A percentile compares a stretch with the other conserved stretches of the same genome.
These are phyloP conservation scores for Auricularia sp. DNA, from an alignment of 768 basidiomycete genomes.

Conservation along the genomic window DNA sequence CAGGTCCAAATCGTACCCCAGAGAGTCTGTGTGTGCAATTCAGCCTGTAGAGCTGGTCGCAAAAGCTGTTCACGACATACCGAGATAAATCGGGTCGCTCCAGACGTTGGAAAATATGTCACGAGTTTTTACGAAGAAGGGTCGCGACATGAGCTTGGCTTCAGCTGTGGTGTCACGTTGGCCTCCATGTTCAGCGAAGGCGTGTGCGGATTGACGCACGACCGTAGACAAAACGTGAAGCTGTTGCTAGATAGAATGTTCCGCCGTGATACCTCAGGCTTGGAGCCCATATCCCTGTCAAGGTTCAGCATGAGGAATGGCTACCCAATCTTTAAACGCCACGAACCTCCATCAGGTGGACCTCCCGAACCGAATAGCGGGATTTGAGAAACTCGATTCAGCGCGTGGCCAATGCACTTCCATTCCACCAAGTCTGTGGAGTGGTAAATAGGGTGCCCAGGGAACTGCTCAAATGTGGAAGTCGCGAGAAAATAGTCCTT, in stretches of 20 bases:
- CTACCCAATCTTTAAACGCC: neutral
- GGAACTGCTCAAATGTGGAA: slow-evolving; percentile 19
- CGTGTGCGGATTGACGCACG: neutral
- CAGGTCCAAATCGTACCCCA: slow-evolving; percentile 10
- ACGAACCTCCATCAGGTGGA: slow-evolving; percentile 2
- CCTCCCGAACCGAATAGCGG: slow-evolving; percentile 1
- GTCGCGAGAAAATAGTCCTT: slow-evolving; percentile 16
- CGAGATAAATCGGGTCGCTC: slow-evolving; percentile 1
- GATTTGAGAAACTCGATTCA: slow-evolving; percentile 4
- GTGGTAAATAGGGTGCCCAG: slow-evolving; percentile 18
- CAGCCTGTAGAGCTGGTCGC: neutral
- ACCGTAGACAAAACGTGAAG: neutral
- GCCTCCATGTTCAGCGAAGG: neutral
- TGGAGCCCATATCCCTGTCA: neutral
- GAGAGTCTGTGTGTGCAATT: neutral
- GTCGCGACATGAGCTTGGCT: neutral
- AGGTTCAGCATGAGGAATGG: neutral
- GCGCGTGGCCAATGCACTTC: slow-evolving; percentile 14
- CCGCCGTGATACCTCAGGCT: neutral
- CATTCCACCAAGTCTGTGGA: slow-evolving; percentile 15
- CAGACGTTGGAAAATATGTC: neutral
- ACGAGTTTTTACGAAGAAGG: neutral
- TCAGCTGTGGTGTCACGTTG: neutral
- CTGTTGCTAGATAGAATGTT: neutral
- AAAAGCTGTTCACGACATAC: neutral